Base-by-base conservation (phyloP, 805 yeast species). In the Zygotorulaspora danielsina region DNA sequence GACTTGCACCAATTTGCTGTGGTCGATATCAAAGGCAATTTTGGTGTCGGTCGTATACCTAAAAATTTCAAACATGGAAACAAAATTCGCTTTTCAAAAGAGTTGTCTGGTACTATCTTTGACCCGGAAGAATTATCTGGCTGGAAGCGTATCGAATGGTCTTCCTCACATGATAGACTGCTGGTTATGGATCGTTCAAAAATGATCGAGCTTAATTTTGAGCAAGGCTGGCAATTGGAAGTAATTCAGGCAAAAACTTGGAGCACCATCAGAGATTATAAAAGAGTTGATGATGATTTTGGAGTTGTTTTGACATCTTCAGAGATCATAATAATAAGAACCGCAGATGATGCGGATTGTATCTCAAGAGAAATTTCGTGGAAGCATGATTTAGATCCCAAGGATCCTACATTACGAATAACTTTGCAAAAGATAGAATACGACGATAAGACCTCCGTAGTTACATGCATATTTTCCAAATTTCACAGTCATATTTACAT, bases 351-450 rank as follows among this genome's bases (percentile, higher is more conserved):
- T 12, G 38, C 48, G 11, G 53, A 46, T 6, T 58, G 61, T 3
- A 53, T 76, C n/a, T 61, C 61, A 20, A 68, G 83, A 41, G 43
- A 75, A 2, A 51, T 86, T 1, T 73, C 89, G 0, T 84, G 94
- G 89, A 81, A 79, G 44, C 96, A 87, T 58, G 74, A 64, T 44
- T 59, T 83, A 16, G 70, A 72, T 30, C 67, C 72, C 6, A 46
- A 56, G 1, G 95, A 85, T 49, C 71, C 73, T 1, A 70, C 85
- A 0, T 49, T 79, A 39, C 63, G 56, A 36, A 40, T 82, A 38
- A 46, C 56, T 2, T 53, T 70, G 2, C 54, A 61, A 9, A 38
- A 51, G 7, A 28, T 57, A 3, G 50, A 49, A 3, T 30, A 34
- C 19, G 39, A 34, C 9, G 34, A 31, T 13, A 32, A 21, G 3